phyloP scores from a whole-genome alignment of 306 rosid genomes.

The Cucurbita maxima region DNA sequence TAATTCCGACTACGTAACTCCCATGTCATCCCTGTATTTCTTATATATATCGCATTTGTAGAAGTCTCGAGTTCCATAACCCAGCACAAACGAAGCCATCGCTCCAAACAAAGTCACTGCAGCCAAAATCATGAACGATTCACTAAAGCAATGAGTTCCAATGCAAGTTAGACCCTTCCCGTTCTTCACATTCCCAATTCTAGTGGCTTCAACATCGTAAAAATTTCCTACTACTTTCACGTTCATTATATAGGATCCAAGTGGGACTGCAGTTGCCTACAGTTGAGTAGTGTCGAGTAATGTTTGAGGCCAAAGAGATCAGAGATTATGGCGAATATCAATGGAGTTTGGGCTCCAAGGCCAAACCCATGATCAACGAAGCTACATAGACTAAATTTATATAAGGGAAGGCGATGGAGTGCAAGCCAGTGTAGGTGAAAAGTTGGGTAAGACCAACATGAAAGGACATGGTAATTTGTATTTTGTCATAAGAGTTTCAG shows the following conservation, averaged over 20 bases:
- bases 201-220: not conserved
- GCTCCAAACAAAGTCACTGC: not conserved
- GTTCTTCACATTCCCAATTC: not conserved
- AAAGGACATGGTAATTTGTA: not conserved
- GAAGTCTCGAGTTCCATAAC: not conserved
- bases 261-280: not conserved
- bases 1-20: not conserved
- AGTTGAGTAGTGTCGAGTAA: not conserved
- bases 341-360: not conserved
- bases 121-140: not conserved
- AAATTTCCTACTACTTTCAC: not conserved
- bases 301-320: not conserved
- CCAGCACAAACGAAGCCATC: not conserved
- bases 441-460: not conserved
- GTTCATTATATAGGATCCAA: not conserved
- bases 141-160: not conserved
- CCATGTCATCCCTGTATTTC: not conserved
- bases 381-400: not conserved
- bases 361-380: not conserved
- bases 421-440: not conserved
- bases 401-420: not conserved
- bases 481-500: not conserved
- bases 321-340: not conserved
- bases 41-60: not conserved
- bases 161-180: not conserved